A percentile compares a stretch with the other conserved stretches of the same genome.
These are phyloP conservation scores for Fusarium praegraminearum DNA, from an alignment of 2,329 filamentous ascomycete species.

Conservation along the genomic window DNA sequence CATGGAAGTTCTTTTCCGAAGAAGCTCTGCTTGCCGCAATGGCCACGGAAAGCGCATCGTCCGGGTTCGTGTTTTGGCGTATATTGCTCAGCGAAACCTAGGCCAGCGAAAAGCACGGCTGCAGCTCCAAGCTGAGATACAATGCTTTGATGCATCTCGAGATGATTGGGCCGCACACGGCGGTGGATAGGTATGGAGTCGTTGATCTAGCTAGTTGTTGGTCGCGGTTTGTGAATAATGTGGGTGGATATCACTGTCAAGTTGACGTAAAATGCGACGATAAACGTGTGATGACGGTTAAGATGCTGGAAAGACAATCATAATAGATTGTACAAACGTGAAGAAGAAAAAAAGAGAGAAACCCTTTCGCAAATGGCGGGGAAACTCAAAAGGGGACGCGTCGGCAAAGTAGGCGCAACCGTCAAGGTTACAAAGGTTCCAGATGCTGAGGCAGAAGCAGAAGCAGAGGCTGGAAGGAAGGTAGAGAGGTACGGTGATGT, in stretches of 20 bases:
- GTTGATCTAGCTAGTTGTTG: conserved; percentile 15
- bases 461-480: conserved; percentile 13
- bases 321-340: conserved; percentile 25
- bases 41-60: conserved; percentile 88
- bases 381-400: conserved; percentile 32
- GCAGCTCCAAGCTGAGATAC: conserved; percentile 50
- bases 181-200: conserved; percentile 33
- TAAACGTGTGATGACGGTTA: conserved; percentile 23
- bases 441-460: background rate
- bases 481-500: conserved; percentile 31
- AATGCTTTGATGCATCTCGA: conserved; percentile 52
- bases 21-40: conserved; percentile 90
- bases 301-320: conserved; percentile 28
- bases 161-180: conserved; percentile 37
- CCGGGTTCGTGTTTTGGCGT: conserved; percentile 83
- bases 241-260: conserved; percentile 21
- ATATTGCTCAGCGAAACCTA: conserved; percentile 47
- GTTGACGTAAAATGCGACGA: conserved; percentile 30
- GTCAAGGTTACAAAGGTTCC: conserved; percentile 16
- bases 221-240: conserved; percentile 24
- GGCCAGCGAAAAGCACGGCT: conserved; percentile 47
- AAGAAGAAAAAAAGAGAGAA: conserved; percentile 10
- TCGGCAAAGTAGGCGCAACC: conserved; percentile 27
- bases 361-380: background rate
- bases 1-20: conserved; percentile 93